These are phyloP conservation scores for Poa pratensis DNA, from an alignment of 176 grass and related monocot species.

Conservation along the genomic window DNA sequence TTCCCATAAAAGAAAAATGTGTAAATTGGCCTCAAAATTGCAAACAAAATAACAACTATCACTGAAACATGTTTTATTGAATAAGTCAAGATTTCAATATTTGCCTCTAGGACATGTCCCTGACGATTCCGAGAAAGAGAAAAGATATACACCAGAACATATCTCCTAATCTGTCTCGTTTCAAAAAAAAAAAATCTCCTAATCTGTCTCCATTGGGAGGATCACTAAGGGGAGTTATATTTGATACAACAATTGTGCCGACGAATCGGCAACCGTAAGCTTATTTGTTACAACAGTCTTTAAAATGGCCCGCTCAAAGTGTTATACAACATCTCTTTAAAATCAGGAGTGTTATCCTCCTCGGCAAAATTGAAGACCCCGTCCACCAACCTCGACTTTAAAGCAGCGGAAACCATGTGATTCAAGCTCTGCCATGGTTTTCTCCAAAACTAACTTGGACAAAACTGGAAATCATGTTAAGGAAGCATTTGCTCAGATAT, in stretches of 20 bases:
- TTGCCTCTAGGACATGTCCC: background rate
- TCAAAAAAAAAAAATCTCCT: too few species aligned
- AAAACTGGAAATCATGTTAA: constrained; percentile 66
- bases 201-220: background rate
- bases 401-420: constrained; percentile 73
- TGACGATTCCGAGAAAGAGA: background rate
- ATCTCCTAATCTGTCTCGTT: background rate
- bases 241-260: background rate
- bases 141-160: background rate
- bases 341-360: constrained; percentile 33
- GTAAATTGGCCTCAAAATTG: too few species aligned
- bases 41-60: too few species aligned
- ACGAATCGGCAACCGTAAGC: background rate
- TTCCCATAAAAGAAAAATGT: too few species aligned
- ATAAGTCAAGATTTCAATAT: background rate
- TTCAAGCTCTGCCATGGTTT: constrained; percentile 68
- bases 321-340: constrained; percentile 40
- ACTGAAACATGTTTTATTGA: too few species aligned
- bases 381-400: constrained; percentile 76
- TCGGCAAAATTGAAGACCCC: constrained; percentile 64
- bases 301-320: background rate
- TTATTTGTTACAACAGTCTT: background rate
- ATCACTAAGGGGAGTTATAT: background rate
- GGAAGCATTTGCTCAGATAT: constrained; percentile 33
- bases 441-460: constrained; percentile 51